Evolutionary conservation across 495 filamentous ascomycete species (phyloP).

Genomic region (Xylaria flabelliformis): DNA sequence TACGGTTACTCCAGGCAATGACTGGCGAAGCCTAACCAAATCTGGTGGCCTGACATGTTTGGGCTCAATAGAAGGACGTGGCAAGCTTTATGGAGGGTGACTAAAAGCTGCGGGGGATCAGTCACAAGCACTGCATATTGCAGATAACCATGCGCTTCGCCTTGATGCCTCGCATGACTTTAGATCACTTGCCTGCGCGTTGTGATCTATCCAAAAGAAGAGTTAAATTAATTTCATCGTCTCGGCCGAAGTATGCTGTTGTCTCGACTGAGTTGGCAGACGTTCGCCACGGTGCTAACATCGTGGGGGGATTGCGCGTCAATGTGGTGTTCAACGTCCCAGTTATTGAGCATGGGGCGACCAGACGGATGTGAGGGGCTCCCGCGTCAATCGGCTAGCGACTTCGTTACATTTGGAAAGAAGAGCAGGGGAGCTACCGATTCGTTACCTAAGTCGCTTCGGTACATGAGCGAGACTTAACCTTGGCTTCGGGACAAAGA

Average conservation of each 20-base stretch:
- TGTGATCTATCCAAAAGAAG: background rate
- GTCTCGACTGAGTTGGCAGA: constrained; percentile 17
- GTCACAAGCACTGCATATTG: background rate
- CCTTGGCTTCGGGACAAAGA: constrained; percentile 9
- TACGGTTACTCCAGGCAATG: background rate
- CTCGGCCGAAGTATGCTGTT: background rate
- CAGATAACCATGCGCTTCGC: constrained; percentile 2
- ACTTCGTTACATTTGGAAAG: constrained; percentile 1
- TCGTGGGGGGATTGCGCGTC: background rate
- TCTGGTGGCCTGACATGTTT: background rate
- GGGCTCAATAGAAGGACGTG: constrained; percentile 11
- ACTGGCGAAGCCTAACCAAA: background rate
- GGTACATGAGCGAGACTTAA: constrained; percentile 14
- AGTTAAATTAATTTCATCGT: background rate
- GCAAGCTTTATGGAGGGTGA: constrained; percentile 8
- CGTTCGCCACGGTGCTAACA: background rate
- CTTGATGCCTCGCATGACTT: background rate
- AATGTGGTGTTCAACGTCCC: constrained; percentile 9
- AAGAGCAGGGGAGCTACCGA: constrained; percentile 4
- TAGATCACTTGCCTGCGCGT: background rate
- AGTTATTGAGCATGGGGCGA: constrained; percentile 9
- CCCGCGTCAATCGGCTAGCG: constrained; percentile 10
- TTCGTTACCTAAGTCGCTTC: constrained; percentile 15
- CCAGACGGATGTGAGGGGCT: constrained; percentile 6
- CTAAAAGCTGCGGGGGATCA: constrained; percentile 8